Percentiles rank a stretch among this genome's conserved stretches.
These are phyloP conservation scores for Prunus armeniaca DNA, from an alignment of 306 rosid genomes.

Conservation along the genomic window DNA sequence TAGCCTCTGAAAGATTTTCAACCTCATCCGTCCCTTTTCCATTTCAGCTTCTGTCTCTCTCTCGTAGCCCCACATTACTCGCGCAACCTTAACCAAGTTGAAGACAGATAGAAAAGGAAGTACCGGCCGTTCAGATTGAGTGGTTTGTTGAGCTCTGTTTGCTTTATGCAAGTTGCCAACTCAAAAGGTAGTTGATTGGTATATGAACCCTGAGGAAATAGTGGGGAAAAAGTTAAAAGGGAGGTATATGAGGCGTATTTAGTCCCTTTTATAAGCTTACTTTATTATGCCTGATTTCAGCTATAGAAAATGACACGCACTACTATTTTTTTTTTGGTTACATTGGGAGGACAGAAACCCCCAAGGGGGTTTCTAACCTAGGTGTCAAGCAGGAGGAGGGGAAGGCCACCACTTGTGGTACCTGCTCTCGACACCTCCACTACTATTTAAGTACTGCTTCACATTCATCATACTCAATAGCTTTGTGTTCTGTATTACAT, in stretches of 20 bases:
- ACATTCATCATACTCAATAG: background rate
- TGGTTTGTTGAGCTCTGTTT: constrained; percentile 19
- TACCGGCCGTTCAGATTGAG: constrained; percentile 25
- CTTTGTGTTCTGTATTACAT: background rate
- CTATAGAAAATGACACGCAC: background rate
- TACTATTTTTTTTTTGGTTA: background rate
- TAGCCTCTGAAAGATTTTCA: background rate
- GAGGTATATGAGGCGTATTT: background rate
- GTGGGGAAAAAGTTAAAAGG: background rate
- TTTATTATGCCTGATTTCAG: background rate
- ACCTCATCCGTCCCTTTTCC: constrained; percentile 6
- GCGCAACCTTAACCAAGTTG: constrained; percentile 24
- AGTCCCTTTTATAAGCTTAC: background rate
- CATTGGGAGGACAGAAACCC: too few species aligned
- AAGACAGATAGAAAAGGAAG: constrained; percentile 24
- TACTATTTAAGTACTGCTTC: constrained; percentile 21
- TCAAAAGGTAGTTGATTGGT: constrained; percentile 33
- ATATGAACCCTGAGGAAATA: constrained; percentile 10
- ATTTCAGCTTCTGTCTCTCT: constrained; percentile 11
- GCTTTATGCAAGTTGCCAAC: constrained; percentile 39
- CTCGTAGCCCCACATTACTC: constrained; percentile 22
- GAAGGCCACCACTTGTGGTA: too few species aligned
- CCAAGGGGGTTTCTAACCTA: too few species aligned
- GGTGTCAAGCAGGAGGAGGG: too few species aligned
- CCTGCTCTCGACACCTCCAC: background rate